Conservation (phyloP, 1,284 basidiomycete genomes). For the Ustilago xerochloae region DNA sequence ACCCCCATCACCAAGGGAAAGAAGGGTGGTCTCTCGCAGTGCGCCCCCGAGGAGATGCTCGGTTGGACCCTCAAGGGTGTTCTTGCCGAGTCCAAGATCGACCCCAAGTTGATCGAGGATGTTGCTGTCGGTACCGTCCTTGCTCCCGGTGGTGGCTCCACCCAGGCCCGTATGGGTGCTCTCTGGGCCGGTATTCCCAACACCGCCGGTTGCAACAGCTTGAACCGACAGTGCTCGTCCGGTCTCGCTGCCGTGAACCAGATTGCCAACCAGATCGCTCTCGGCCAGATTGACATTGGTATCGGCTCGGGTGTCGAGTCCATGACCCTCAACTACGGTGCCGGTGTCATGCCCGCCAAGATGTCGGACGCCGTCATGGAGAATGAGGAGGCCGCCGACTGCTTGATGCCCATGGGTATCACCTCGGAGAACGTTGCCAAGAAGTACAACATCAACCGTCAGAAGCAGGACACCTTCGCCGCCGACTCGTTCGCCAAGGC, state of each 20-base stretch:
- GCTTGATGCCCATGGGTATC: constrained; percentile 94
- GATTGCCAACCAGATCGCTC: constrained; percentile 86
- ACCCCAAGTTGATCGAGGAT: constrained; percentile 82
- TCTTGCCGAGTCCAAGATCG: constrained; percentile 72
- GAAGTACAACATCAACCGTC: constrained; percentile 80
- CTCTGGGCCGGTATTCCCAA: constrained; percentile 88
- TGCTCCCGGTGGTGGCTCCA: constrained; percentile 88
- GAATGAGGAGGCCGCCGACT: constrained; percentile 86
- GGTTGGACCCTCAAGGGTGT: constrained; percentile 73
- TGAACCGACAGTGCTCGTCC: constrained; percentile 90
- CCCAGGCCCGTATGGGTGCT: constrained; percentile 90
- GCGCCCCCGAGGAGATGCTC: constrained; percentile 86
- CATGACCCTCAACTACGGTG: constrained; percentile 80
- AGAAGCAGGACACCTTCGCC: constrained; percentile 84
- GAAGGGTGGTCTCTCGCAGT: constrained; percentile 91
- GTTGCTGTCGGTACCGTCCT: constrained; percentile 89
- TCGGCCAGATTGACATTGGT: constrained; percentile 78
- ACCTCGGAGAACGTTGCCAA: constrained; percentile 95
- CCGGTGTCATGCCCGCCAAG: constrained; percentile 77
- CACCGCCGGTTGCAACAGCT: constrained; percentile 76
- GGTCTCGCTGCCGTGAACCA: constrained; percentile 88
- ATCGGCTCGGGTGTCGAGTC: constrained; percentile 93
- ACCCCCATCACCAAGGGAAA: constrained; percentile 89
- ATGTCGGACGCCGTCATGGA: constrained; percentile 84
- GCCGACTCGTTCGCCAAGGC: constrained; percentile 87